These are phyloP conservation scores for Epichloe coenophiala DNA, from an alignment of 2,329 filamentous ascomycete species.

Conservation along the genomic window DNA sequence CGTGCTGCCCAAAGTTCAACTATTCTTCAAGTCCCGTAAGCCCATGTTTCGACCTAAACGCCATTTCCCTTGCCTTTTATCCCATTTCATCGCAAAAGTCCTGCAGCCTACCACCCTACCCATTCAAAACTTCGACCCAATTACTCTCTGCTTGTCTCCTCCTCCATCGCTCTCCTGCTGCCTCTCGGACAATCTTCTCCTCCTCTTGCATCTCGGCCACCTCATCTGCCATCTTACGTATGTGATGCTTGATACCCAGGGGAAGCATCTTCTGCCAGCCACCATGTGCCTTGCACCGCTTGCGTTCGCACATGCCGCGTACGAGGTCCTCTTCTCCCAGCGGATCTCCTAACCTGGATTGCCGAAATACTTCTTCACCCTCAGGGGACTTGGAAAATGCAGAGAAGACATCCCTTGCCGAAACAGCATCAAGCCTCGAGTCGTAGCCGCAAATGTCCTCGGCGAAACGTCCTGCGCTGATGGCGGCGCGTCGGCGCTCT, in stretches of 20 bases:
- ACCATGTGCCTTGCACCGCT: constrained; percentile 44
- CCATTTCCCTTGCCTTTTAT: background rate
- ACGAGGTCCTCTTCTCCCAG: constrained; percentile 22
- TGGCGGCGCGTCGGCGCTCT: constrained; percentile 39
- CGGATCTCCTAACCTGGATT: constrained; percentile 27
- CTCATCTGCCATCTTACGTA: constrained; percentile 40
- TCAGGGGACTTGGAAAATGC: constrained; percentile 40
- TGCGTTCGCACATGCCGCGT: constrained; percentile 40
- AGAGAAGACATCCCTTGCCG: constrained; percentile 46
- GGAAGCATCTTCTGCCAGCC: constrained; percentile 43
- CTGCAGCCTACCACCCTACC: background rate
- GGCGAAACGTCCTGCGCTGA: constrained; percentile 34
- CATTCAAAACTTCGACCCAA: constrained; percentile 23
- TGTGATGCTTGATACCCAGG: constrained; percentile 37
- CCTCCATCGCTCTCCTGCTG: constrained; percentile 35
- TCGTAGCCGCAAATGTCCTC: constrained; percentile 71
- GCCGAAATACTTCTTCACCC: constrained; percentile 40
- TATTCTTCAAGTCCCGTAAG: background rate
- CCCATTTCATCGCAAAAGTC: background rate
- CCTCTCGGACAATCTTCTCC: constrained; percentile 37
- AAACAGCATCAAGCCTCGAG: constrained; percentile 51
- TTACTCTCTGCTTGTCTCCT: constrained; percentile 37
- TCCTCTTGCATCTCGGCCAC: constrained; percentile 37
- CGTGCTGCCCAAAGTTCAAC: too few species aligned
- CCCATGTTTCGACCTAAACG: background rate